These are phyloP conservation scores for Rhodotorula paludigena DNA, from an alignment of 768 basidiomycete genomes.

Conservation along the genomic window DNA sequence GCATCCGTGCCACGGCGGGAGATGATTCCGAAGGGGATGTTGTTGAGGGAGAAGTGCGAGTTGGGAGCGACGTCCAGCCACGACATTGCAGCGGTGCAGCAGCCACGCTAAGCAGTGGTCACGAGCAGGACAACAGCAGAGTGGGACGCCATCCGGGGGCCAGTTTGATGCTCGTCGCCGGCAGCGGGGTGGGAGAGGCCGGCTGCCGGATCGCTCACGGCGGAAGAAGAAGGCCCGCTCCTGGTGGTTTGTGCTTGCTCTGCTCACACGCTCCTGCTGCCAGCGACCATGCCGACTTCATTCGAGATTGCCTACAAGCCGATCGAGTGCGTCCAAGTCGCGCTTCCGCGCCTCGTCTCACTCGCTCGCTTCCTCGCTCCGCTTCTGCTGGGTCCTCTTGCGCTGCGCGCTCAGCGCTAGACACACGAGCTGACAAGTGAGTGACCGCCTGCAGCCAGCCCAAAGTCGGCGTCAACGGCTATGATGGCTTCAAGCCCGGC, in stretches of 20 bases:
- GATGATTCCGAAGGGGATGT: slow-evolving; percentile 38
- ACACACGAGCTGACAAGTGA: too few relatives aligned
- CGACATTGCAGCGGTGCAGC: not conserved
- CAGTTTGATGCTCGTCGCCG: too few relatives aligned
- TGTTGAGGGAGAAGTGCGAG: slow-evolving; percentile 35
- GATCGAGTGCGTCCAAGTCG: not conserved
- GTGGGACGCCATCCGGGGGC: not conserved
- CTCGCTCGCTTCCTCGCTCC: not conserved
- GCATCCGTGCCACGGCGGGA: not conserved
- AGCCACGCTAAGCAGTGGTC: too few relatives aligned
- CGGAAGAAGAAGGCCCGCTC: too few relatives aligned
- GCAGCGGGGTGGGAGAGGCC: too few relatives aligned
- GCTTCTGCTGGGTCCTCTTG: not conserved
- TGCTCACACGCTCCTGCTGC: not conserved
- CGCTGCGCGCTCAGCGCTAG: too few relatives aligned
- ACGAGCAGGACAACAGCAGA: too few relatives aligned
- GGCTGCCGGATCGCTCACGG: too few relatives aligned
- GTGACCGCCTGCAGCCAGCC: not conserved
- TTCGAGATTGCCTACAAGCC: slow-evolving; percentile 1
- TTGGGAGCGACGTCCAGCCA: slow-evolving; percentile 14
- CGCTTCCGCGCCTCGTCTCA: not conserved
- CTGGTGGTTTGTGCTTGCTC: not conserved
- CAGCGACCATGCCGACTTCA: not conserved
- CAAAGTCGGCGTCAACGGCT: slow-evolving; percentile 2
- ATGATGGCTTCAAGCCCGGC: not conserved